Percentiles rank a stretch among this genome's conserved stretches.
Evolutionary conservation across 192 early-diverging fungal genomes (phyloP).

Genomic region (Rhizophlyctis rosea): DNA sequence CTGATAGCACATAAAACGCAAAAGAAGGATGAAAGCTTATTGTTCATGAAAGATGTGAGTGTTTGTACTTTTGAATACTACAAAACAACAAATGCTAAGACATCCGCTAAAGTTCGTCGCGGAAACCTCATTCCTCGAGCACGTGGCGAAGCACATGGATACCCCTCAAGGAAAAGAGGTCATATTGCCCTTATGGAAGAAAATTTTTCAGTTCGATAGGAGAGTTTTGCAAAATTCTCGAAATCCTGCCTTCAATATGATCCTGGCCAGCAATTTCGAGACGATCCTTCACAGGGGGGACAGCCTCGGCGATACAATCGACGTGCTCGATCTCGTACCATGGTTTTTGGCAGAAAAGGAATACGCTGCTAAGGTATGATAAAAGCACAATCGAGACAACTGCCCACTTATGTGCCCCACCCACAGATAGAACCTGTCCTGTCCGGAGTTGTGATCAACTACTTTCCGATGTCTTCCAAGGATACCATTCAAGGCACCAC

Average conservation of each 20-base stretch:
- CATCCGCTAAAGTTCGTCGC: background rate
- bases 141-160: background rate
- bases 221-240: background rate
- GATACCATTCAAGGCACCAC: conserved; percentile 12
- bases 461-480: conserved; percentile 41
- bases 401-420: conserved; percentile 21
- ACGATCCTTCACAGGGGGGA: background rate
- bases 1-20: conserved; percentile 2
- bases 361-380: conserved; percentile 5
- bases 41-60: conserved; percentile 6
- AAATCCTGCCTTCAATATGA: background rate
- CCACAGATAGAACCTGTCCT: conserved; percentile 42
- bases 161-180: background rate
- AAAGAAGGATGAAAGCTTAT: background rate
- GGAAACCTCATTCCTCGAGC: background rate
- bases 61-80: background rate
- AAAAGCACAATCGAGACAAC: background rate
- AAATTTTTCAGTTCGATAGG: conserved; percentile 35
- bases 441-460: conserved; percentile 40
- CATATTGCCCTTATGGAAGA: conserved; percentile 45
- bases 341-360: conserved; percentile 1
- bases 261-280: background rate
- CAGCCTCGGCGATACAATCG: background rate
- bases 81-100: background rate
- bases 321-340: conserved; percentile 12